Base-by-base conservation (phyloP, 2,329 filamentous ascomycete genomes). In the Eutypella sp. region DNA sequence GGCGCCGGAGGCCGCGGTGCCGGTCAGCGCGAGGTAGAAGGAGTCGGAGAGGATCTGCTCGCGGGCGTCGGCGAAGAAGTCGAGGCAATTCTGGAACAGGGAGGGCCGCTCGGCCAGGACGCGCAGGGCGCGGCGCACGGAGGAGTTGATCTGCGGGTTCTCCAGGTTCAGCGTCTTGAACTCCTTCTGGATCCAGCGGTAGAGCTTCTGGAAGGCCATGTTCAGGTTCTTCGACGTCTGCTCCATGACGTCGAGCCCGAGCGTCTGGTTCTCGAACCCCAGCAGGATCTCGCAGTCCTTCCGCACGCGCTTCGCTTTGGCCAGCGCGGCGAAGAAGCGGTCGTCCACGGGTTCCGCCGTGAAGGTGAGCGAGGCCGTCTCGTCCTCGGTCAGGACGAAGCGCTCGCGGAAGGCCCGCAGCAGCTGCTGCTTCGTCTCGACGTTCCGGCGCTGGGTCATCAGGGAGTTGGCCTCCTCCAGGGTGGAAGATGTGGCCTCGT, bases 121-220 rank as follows among this genome's bases (percentile, higher is more conserved):
- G 41, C 90, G 81, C 33, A 99, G 74, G 19, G 90, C 90, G 46
- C 84, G 81, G 42, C 92, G 81, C 50, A 99, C 91, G 0, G 88
- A 84, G 18, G 84, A 79, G 61, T 87, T 91, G 63, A 97, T 91
- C 58, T 95, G 91, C 1, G 91, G 91, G 55, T 95, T 96, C 60
- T 99, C 93, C 8, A 97, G 77, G 62, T 97, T 95, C 42, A 97
- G 70, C 0, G 84, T 85, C 64, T 91, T 95, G 69, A 99, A 95
- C 58, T 96, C 90, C 48, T 87, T 84, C 63, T 96, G 91, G 18
- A 95, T 84, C 92, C 92, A 99, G 57, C 89, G 84, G 67, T 95
- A 96, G 3, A 99, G 77, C 63, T 96, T 99, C 62, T 99, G 92
- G 57, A 93, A 99, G 5, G 89, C 92, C 15, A 84, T 77, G 59